These are phyloP conservation scores for Mycena pura DNA, from an alignment of 768 basidiomycete species.

Conservation along the genomic window DNA sequence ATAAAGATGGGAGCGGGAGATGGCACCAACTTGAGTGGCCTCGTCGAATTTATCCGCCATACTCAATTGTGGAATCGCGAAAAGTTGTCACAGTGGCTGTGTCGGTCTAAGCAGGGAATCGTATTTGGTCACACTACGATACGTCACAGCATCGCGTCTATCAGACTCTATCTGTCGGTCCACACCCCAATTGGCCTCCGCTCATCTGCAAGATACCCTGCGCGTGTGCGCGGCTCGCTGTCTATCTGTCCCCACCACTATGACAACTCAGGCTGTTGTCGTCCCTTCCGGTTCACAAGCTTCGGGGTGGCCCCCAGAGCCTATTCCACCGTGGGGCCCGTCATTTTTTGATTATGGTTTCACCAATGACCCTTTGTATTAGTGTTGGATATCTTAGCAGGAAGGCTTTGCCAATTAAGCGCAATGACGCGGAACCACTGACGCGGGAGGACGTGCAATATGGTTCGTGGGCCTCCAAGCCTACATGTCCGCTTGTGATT, in stretches of 20 bases:
- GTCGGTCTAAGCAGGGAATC: neutral
- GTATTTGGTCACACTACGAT: neutral
- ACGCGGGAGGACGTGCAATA: constrained; percentile 87
- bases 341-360: constrained; percentile 20
- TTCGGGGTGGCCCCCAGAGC: constrained; percentile 51
- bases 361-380: constrained; percentile 19
- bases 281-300: constrained; percentile 1
- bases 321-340: constrained; percentile 57
- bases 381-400: constrained; percentile 68
- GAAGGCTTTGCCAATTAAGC: constrained; percentile 81
- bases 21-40: constrained; percentile 65
- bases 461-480: constrained; percentile 33
- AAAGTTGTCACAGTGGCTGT: too few species aligned
- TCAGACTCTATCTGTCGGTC: too few species aligned
- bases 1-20: neutral
- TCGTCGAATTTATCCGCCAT: constrained; percentile 75
- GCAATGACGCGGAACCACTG: constrained; percentile 82
- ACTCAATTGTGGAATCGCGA: constrained; percentile 13
- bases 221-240: neutral
- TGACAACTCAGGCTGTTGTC: constrained; percentile 15
- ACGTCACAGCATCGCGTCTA: too few species aligned
- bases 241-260: neutral
- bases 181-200: too few species aligned
- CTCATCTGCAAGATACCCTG: too few species aligned
- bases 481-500: neutral